Evolutionary conservation across 768 basidiomycete genomes (phyloP).

Genomic region (Mycena crocata): DNA sequence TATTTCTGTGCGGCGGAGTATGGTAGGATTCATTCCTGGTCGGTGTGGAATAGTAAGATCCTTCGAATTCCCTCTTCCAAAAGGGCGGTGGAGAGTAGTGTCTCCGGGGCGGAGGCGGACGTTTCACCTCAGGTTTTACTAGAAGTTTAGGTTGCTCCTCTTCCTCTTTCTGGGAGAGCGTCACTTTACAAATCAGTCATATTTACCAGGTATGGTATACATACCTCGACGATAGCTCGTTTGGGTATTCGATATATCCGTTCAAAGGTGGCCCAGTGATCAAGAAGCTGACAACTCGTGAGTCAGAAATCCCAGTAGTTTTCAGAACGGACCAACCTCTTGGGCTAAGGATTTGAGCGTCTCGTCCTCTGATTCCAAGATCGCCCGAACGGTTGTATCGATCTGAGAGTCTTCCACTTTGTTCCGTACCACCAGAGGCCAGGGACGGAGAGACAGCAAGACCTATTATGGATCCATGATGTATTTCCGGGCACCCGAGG

Average conservation of each 20-base stretch:
- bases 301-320: not conserved
- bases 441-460: constrained; percentile 74
- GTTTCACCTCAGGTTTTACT: not conserved
- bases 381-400: constrained; percentile 68
- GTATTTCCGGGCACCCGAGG: not conserved
- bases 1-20: no score
- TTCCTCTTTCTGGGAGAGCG: constrained; percentile 15
- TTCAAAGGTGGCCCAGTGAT: constrained; percentile 83
- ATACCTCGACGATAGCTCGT: constrained; percentile 47
- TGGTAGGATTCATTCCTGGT: no score
- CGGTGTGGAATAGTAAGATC: no score
- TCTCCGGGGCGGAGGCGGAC: not conserved
- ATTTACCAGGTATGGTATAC: not conserved
- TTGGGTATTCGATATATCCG: constrained; percentile 91
- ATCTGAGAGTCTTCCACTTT: constrained; percentile 88
- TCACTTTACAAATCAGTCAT: not conserved
- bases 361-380: constrained; percentile 56
- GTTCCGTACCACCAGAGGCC: constrained; percentile 89
- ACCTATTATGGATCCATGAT: constrained; percentile 52
- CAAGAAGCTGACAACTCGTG: constrained; percentile 67
- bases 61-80: no score
- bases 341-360: constrained; percentile 67
- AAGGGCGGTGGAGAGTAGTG: no score
- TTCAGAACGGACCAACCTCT: constrained; percentile 56
- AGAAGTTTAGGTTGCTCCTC: constrained; percentile 28